phyloP scores from a whole-genome alignment of 2,329 filamentous ascomycete genomes.

The Tolypocladium endophyticum region DNA sequence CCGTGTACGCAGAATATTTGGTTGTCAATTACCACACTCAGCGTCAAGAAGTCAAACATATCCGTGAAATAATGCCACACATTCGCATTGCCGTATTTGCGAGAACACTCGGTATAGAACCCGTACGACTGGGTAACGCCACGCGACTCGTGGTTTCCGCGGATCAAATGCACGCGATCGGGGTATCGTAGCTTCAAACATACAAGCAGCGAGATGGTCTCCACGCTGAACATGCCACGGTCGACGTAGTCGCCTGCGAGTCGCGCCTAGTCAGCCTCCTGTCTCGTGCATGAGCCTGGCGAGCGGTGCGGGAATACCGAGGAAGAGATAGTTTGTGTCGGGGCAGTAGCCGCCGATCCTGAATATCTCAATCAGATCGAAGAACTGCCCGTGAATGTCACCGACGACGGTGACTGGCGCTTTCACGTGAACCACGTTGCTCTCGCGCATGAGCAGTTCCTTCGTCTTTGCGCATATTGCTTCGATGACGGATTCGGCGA shows the following conservation, averaged over 20 bases:
- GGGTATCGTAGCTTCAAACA: slow-evolving; percentile 97
- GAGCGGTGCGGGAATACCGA: slow-evolving; percentile 46
- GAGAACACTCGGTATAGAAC: slow-evolving; percentile 95
- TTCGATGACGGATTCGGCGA: slow-evolving; percentile 96
- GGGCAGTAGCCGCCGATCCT: slow-evolving; percentile 95
- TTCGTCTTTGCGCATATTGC: slow-evolving; percentile 99
- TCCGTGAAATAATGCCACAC: slow-evolving; percentile 99
- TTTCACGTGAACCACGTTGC: slow-evolving; percentile 95
- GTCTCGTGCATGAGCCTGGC: not conserved
- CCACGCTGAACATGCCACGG: slow-evolving; percentile 95
- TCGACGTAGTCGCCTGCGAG: slow-evolving; percentile 89
- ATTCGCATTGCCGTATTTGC: slow-evolving; percentile 97
- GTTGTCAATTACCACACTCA: slow-evolving; percentile 96
- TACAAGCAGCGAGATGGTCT: slow-evolving; percentile 95
- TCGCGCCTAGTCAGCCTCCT: not conserved
- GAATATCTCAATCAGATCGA: slow-evolving; percentile 98
- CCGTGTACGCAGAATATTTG: slow-evolving; percentile 99
- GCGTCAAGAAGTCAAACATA: slow-evolving; percentile 97
- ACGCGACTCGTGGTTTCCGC: slow-evolving; percentile 94
- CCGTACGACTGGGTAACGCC: slow-evolving; percentile 98
- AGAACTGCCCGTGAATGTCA: slow-evolving; percentile 98
- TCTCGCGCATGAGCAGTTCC: slow-evolving; percentile 98
- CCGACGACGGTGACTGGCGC: slow-evolving; percentile 95
- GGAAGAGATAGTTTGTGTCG: slow-evolving; percentile 95
- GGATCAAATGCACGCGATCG: slow-evolving; percentile 87